A percentile compares a stretch with the other conserved stretches of the same genome.
These are phyloP conservation scores for Takashimella tepidaria DNA, from an alignment of 1,284 basidiomycete genomes.

Conservation along the genomic window DNA sequence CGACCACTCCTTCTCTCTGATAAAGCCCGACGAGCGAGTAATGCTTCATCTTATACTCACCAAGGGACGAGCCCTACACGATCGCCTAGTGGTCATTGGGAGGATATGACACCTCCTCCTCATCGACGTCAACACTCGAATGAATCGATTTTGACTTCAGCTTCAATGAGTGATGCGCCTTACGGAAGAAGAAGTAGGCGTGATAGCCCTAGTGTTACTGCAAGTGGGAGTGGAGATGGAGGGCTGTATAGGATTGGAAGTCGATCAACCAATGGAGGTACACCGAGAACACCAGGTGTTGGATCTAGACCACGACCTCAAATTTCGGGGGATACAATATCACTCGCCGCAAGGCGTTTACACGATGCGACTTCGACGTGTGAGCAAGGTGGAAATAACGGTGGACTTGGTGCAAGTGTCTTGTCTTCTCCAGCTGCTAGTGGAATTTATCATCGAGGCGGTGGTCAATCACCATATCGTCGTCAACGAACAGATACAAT, in stretches of 20 bases:
- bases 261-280: not conserved
- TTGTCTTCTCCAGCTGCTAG: not conserved
- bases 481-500: not conserved
- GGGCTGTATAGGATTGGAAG: conserved; percentile 17
- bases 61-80: not conserved
- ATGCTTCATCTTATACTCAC: not conserved
- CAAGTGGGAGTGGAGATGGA: not conserved
- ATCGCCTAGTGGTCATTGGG: not conserved
- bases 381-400: not conserved
- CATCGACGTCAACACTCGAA: not conserved
- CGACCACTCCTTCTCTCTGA: conserved; percentile 27
- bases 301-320: too few species aligned
- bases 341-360: not conserved
- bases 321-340: too few species aligned
- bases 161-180: not conserved
- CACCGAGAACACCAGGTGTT: not conserved
- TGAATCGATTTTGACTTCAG: not conserved
- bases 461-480: not conserved
- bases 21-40: conserved; percentile 18
- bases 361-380: not conserved
- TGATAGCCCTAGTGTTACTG: too few species aligned
- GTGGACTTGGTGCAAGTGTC: not conserved
- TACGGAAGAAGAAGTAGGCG: not conserved
- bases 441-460: too few species aligned
- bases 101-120: not conserved